Base-by-base conservation (phyloP, 257 asterid species). In the Pogostemon cablin region DNA sequence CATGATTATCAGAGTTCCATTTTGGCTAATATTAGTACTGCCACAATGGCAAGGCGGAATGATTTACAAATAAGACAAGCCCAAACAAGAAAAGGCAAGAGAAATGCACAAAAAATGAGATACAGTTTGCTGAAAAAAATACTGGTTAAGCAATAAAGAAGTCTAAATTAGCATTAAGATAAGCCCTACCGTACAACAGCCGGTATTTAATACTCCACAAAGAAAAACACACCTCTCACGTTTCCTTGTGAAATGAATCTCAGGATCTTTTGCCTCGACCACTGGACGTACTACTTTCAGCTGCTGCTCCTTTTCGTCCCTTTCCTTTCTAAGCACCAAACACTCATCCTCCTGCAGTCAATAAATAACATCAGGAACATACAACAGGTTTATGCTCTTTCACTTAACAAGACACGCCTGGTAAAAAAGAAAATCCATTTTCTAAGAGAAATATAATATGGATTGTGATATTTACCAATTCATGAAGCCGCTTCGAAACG, bases 261-360 rank as follows among this genome's bases (percentile, higher is more conserved):
- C 87, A 35, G 83, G 74, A 72, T 71, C 87, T 57, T 78, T 83
- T 9, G 60, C 75, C 81, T 82, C 81, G 62, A 72, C 65, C 79
- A 72, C 71, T 41, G 79, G 61, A 68, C 74, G 72, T 40, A 78
- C 10, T 55, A 54, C 46, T 66, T 86, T 82, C 54, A 82, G 83
- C 77, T 79, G 80, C 84, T 83, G 81, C 86, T 83, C 85, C 78
- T 85, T 85, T 68, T 77, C 76, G 64, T 76, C 86, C 59, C 81
- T 81, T 77, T 79, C 87, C 78, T 72, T 85, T 72, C 86, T 83
- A 57, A 86, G 86, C 43, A 80, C 80, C 59, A 55, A 71, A 73
- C 93, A 81, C 71, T 91, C 96, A 78, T 81, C 77, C 86, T 89
- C 95, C 96, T 88, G 86, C 79, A 84, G 69, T 49, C 78, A 77